Percentiles rank a stretch among this genome's conserved stretches.
Conservation (phyloP, 441 rosid genomes). For the Monsonia emarginata region DNA sequence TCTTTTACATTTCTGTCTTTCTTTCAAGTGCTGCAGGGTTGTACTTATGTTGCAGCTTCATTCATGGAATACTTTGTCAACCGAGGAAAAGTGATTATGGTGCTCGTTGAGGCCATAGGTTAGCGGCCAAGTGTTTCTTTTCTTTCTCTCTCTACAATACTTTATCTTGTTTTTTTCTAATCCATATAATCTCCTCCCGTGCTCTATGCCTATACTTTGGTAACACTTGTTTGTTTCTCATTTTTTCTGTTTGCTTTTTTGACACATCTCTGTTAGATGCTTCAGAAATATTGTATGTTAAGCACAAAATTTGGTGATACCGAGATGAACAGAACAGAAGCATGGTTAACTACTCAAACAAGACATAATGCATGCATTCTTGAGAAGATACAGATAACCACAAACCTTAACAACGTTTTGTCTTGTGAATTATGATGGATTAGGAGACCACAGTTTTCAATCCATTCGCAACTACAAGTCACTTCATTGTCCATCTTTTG, state of each 20-base stretch:
- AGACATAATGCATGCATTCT: neutral
- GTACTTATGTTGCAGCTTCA: slow-evolving; percentile 48
- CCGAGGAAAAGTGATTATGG: slow-evolving; percentile 55
- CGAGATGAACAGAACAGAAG: neutral
- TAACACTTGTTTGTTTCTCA: neutral
- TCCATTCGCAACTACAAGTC: too few relatives aligned
- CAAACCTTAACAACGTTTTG: too few relatives aligned
- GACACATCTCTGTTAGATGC: neutral
- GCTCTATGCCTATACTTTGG: neutral
- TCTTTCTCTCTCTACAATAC: neutral
- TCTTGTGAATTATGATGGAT: too few relatives aligned
- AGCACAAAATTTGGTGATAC: neutral
- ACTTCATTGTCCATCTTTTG: neutral
- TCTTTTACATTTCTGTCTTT: neutral
- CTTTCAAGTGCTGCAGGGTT: slow-evolving; percentile 56
- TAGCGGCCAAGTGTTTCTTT: slow-evolving; percentile 18
- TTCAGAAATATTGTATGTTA: neutral
- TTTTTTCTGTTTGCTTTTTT: neutral
- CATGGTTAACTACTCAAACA: neutral
- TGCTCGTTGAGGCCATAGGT: slow-evolving; percentile 91
- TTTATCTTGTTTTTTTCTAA: neutral
- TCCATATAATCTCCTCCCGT: neutral
- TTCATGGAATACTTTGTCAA: slow-evolving; percentile 41
- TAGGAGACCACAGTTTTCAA: neutral
- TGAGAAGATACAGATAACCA: neutral